Conservation (phyloP, 164 flowering plant species). For the Cinnamomum micranthum region DNA sequence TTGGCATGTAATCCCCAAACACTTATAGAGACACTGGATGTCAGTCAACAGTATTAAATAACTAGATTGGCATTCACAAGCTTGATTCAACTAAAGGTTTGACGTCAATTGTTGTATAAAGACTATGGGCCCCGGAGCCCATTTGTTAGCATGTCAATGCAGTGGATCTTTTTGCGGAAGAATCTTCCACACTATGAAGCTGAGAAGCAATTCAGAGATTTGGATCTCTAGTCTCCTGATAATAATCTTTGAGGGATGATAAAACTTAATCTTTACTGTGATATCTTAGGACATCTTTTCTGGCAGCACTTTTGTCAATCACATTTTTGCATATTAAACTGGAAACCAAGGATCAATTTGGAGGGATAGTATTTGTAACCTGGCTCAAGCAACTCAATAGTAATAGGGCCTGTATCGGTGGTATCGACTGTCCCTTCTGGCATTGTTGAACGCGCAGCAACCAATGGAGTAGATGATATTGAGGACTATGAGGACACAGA, state of each 20-base stretch:
- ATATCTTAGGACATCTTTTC: neutral
- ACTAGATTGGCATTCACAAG: too few species aligned
- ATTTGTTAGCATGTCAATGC: too few species aligned
- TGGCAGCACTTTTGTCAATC: too few species aligned
- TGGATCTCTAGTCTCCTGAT: neutral
- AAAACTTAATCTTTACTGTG: neutral
- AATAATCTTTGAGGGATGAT: neutral
- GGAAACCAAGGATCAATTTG: neutral
- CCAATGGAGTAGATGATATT: slow-evolving; percentile 18
- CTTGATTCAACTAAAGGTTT: too few species aligned
- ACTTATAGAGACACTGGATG: too few species aligned
- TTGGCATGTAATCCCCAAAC: too few species aligned
- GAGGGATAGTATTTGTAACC: neutral
- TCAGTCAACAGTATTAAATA: too few species aligned
- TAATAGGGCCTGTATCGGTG: neutral
- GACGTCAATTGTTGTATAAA: too few species aligned
- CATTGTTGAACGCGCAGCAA: slow-evolving; percentile 21
- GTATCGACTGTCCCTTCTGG: neutral
- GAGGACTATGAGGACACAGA: slow-evolving; percentile 20
- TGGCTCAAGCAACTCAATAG: neutral
- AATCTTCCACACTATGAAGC: neutral
- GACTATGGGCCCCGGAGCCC: too few species aligned
- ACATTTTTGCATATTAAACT: too few species aligned
- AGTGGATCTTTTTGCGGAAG: neutral
- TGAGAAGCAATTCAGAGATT: neutral